Conservation (phyloP, 2,329 filamentous ascomycete genomes). For the Dendryphion nanum region DNA sequence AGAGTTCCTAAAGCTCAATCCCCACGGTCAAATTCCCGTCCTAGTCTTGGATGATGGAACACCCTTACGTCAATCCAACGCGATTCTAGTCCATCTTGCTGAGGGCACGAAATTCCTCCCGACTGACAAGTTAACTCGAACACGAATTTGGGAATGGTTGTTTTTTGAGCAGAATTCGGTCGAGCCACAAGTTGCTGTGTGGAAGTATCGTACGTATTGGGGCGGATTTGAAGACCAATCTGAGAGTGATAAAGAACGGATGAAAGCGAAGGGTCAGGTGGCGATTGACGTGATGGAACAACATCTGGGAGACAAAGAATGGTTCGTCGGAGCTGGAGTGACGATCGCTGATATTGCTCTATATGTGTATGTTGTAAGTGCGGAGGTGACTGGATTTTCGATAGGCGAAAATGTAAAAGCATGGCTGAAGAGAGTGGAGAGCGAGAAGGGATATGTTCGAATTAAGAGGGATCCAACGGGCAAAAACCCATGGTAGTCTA, state of each 20-base stretch:
- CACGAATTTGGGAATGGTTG: conserved; percentile 13
- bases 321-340: conserved; percentile 12
- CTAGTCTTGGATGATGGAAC: conserved; percentile 15
- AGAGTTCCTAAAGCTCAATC: conserved; percentile 13
- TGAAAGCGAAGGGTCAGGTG: conserved; percentile 10
- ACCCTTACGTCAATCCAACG: conserved; percentile 14
- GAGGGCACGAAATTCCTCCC: conserved; percentile 12
- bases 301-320: conserved; percentile 12
- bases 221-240: conserved; percentile 5
- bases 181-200: conserved; percentile 15
- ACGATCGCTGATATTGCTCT: conserved; percentile 16
- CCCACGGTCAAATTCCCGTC: conserved; percentile 12
- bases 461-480: conserved; percentile 15
- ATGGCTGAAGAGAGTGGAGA: conserved; percentile 13
- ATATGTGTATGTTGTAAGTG: conserved; percentile 7
- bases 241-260: conserved; percentile 5
- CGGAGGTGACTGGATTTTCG: conserved; percentile 11
- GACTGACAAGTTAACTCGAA: conserved; percentile 4
- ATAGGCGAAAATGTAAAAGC: conserved; percentile 11
- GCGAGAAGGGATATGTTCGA: conserved; percentile 7
- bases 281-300: conserved; percentile 15
- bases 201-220: conserved; percentile 14
- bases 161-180: conserved; percentile 18
- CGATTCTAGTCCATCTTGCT: conserved; percentile 14
- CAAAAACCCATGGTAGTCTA: conserved; percentile 9